These are phyloP conservation scores for Tuber indicum DNA, from an alignment of 495 filamentous ascomycete species.

Conservation along the genomic window DNA sequence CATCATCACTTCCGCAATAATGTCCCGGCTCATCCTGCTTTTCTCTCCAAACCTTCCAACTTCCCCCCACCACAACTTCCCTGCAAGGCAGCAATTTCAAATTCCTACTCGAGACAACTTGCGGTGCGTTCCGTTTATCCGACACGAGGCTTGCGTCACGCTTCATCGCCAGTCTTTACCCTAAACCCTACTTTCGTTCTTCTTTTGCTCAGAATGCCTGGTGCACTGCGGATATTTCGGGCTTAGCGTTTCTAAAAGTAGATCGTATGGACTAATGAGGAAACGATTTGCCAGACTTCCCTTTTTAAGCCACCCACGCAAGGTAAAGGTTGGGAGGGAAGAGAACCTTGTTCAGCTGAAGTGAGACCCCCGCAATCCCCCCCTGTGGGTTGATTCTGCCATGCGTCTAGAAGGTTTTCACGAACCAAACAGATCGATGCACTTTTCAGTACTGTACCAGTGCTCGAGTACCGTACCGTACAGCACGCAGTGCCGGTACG, in stretches of 20 bases:
- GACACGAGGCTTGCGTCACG: conserved; percentile 32
- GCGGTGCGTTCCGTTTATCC: conserved; percentile 26
- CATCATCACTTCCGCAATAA: conserved; percentile 13
- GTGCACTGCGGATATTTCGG: neutral
- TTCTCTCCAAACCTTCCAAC: neutral
- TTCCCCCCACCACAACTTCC: neutral
- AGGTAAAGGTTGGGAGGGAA: neutral
- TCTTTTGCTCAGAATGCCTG: neutral
- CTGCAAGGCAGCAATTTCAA: conserved; percentile 13
- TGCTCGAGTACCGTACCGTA: too few relatives aligned
- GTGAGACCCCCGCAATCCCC: conserved; percentile 2
- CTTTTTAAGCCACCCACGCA: neutral
- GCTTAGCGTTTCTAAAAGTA: conserved; percentile 30
- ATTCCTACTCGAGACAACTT: conserved; percentile 19
- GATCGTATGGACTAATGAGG: neutral
- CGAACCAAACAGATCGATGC: neutral
- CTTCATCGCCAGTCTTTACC: conserved; percentile 18
- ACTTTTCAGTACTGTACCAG: neutral
- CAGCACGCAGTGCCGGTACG: too few relatives aligned
- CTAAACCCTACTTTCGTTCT: conserved; percentile 9
- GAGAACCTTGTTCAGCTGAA: conserved; percentile 3
- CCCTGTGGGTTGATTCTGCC: neutral
- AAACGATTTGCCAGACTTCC: neutral
- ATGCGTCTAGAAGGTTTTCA: neutral
- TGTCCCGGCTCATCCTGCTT: conserved; percentile 14